Percentiles rank a stretch among this genome's conserved stretches.
These are phyloP conservation scores for Cylindrotheca closterium DNA, from an alignment of 108 stramenopile species.

Conservation along the genomic window DNA sequence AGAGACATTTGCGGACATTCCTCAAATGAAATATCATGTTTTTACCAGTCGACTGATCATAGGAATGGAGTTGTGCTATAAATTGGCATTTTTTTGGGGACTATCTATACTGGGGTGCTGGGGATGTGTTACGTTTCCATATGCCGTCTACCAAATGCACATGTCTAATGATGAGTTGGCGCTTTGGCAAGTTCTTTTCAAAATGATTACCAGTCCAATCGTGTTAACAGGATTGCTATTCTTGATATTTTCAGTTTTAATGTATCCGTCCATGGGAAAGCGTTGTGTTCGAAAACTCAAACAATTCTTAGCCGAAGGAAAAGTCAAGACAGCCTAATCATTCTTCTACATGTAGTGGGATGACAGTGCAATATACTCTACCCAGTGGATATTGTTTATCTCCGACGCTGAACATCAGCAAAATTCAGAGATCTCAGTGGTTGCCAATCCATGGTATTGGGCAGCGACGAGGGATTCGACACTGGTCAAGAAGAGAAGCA, in stretches of 20 bases:
- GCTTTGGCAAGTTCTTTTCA: neutral
- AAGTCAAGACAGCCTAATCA: too few relatives aligned
- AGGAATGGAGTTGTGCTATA: neutral
- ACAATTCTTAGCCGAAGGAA: neutral
- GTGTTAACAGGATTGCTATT: neutral
- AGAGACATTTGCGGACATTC: neutral
- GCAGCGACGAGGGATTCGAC: too few relatives aligned
- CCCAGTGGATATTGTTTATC: too few relatives aligned
- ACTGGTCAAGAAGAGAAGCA: too few relatives aligned
- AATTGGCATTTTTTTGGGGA: neutral
- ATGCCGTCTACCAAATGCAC: neutral
- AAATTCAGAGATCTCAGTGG: too few relatives aligned
- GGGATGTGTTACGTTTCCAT: neutral
- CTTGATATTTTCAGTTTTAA: neutral
- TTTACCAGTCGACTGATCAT: neutral
- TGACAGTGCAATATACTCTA: too few relatives aligned
- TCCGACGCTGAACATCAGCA: too few relatives aligned
- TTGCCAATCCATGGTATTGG: too few relatives aligned
- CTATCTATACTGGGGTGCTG: neutral
- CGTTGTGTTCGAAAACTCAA: neutral
- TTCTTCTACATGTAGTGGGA: too few relatives aligned
- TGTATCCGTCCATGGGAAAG: neutral
- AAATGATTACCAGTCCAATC: neutral
- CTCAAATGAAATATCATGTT: neutral
- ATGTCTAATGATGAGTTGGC: neutral